A percentile compares a stretch with the other conserved stretches of the same genome.
phyloP scores from a whole-genome alignment of 108 stramenopile genomes.

The Cyclotella kingstonii region DNA sequence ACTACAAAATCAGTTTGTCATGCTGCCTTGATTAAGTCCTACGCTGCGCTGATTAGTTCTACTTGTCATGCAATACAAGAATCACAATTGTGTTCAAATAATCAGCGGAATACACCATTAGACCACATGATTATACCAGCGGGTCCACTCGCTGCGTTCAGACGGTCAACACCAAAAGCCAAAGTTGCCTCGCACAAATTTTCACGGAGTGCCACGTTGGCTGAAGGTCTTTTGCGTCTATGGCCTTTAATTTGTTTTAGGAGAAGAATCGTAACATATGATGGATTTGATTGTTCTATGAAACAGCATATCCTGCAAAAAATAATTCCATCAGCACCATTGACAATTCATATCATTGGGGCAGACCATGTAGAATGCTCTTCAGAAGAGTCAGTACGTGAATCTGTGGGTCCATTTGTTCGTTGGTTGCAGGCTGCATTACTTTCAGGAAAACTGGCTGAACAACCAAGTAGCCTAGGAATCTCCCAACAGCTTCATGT shows the following conservation, averaged over 20 bases:
- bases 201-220: slow-evolving; percentile 71
- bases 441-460: slow-evolving; percentile 16
- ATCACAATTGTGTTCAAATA: neutral
- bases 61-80: slow-evolving; percentile 19
- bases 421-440: slow-evolving; percentile 63
- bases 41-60: slow-evolving; percentile 16
- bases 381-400: slow-evolving; percentile 51
- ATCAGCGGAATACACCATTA: neutral
- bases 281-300: slow-evolving; percentile 1
- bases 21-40: slow-evolving; percentile 10
- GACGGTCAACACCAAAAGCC: slow-evolving; percentile 53
- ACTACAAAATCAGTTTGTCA: slow-evolving; percentile 1
- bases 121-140: slow-evolving; percentile 52
- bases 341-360: slow-evolving; percentile 73
- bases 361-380: slow-evolving; percentile 78
- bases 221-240: slow-evolving; percentile 65
- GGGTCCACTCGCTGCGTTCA: slow-evolving; percentile 55
- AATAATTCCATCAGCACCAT: slow-evolving; percentile 1
- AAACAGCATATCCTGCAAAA: slow-evolving; percentile 1
- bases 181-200: slow-evolving; percentile 60
- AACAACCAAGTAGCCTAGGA: neutral
- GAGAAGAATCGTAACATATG: slow-evolving; percentile 9
- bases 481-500: neutral
- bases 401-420: slow-evolving; percentile 60
- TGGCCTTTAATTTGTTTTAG: slow-evolving; percentile 41